These are phyloP conservation scores for Alternaria novae-zelandiae DNA, from an alignment of 2,329 filamentous ascomycete genomes.

Conservation along the genomic window DNA sequence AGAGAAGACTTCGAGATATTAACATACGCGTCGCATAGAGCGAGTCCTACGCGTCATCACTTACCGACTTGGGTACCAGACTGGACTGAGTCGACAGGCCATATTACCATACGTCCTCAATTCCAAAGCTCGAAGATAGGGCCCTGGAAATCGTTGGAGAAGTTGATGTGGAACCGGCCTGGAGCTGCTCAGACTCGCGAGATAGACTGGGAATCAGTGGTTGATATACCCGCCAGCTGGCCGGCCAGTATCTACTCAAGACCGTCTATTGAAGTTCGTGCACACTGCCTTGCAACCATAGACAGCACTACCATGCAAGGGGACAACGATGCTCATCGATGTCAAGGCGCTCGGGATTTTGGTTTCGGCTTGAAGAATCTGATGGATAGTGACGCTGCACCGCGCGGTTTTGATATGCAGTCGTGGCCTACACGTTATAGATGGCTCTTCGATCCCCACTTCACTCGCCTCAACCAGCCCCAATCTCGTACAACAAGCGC, in stretches of 20 bases:
- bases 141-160: conserved; percentile 16
- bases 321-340: background rate
- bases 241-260: background rate
- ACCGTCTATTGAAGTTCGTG: conserved; percentile 4
- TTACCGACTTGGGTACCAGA: conserved; percentile 20
- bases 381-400: background rate
- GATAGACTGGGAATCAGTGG: conserved; percentile 5
- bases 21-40: conserved; percentile 9
- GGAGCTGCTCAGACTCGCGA: background rate
- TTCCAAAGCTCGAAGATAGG: conserved; percentile 11
- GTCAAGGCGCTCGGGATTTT: conserved; percentile 6
- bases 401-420: background rate
- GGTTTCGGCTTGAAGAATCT: background rate
- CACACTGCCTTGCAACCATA: conserved; percentile 16
- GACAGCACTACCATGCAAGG: conserved; percentile 1
- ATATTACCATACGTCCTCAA: conserved; percentile 7
- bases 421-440: conserved; percentile 10
- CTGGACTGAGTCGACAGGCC: conserved; percentile 7
- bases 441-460: conserved; percentile 10
- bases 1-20: conserved; percentile 15
- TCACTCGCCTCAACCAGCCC: background rate
- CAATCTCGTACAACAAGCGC: background rate
- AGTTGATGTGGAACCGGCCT: background rate
- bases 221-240: conserved; percentile 7
- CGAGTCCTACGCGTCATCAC: background rate